Evolutionary conservation across 1,139 yeast genomes (phyloP).

Genomic region (Hyphopichia buzzinii): DNA sequence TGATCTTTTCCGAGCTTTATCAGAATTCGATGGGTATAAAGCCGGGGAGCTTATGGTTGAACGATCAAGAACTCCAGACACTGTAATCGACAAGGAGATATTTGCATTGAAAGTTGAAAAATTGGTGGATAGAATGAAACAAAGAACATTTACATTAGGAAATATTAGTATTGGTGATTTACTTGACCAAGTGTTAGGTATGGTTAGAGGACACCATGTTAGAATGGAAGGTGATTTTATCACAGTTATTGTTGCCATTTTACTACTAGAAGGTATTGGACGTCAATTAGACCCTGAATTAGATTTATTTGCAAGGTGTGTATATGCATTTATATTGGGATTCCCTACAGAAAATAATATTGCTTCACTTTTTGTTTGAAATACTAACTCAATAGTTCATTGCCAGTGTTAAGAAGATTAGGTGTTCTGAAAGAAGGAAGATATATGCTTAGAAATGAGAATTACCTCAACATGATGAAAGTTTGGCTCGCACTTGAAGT

Average conservation of each 20-base stretch:
- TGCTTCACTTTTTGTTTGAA: slow-evolving; percentile 11
- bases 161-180: slow-evolving; percentile 90
- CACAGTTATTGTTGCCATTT: slow-evolving; percentile 87
- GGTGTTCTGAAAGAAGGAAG: slow-evolving; percentile 70
- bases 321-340: slow-evolving; percentile 62
- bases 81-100: slow-evolving; percentile 78
- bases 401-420: slow-evolving; percentile 83
- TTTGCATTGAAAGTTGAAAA: slow-evolving; percentile 87
- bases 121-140: slow-evolving; percentile 75
- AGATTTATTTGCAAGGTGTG: slow-evolving; percentile 93
- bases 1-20: slow-evolving; percentile 82
- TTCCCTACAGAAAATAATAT: slow-evolving; percentile 46
- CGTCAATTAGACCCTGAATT: slow-evolving; percentile 88
- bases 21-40: slow-evolving; percentile 88
- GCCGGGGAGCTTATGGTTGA: slow-evolving; percentile 97
- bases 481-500: slow-evolving; percentile 92
- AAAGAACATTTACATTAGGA: slow-evolving; percentile 89
- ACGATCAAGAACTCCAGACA: slow-evolving; percentile 90
- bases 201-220: slow-evolving; percentile 94
- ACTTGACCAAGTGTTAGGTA: slow-evolving; percentile 76
- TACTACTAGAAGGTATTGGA: slow-evolving; percentile 91
- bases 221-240: slow-evolving; percentile 97
- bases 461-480: slow-evolving; percentile 74
- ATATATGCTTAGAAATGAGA: slow-evolving; percentile 55
- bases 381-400: slow-evolving; percentile 48